These are phyloP conservation scores for Colletotrichum zoysiae DNA, from an alignment of 2,329 filamentous ascomycete species.

Conservation along the genomic window DNA sequence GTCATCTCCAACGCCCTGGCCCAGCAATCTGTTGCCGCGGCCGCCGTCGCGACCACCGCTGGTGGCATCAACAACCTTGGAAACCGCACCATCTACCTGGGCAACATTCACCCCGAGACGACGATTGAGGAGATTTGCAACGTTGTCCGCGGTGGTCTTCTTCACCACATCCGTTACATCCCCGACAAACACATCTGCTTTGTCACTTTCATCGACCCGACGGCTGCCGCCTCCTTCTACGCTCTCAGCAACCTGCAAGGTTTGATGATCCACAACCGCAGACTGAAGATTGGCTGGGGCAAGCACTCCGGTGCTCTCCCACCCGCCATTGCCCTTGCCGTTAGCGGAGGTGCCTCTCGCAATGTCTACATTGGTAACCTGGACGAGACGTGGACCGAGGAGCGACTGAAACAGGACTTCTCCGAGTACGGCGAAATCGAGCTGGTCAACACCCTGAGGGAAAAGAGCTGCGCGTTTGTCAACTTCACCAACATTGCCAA, in stretches of 20 bases:
- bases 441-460: slow-evolving; percentile 92
- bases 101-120: slow-evolving; percentile 98
- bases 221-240: slow-evolving; percentile 97
- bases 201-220: slow-evolving; percentile 98
- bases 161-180: slow-evolving; percentile 99
- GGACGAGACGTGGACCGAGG: slow-evolving; percentile 97
- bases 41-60: slow-evolving; percentile 94
- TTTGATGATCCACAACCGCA: slow-evolving; percentile 98
- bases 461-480: slow-evolving; percentile 99
- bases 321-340: slow-evolving; percentile 93
- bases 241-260: slow-evolving; percentile 97
- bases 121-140: slow-evolving; percentile 99
- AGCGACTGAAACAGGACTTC: slow-evolving; percentile 95
- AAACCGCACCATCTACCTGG: slow-evolving; percentile 96
- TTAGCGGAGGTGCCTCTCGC: slow-evolving; percentile 95
- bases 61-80: slow-evolving; percentile 97
- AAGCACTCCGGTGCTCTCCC: slow-evolving; percentile 98
- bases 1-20: slow-evolving; percentile 96
- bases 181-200: slow-evolving; percentile 99
- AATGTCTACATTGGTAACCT: slow-evolving; percentile 99
- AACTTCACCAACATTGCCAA: slow-evolving; percentile 99
- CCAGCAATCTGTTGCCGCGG: slow-evolving; percentile 96
- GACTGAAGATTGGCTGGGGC: slow-evolving; percentile 98
- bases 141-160: slow-evolving; percentile 91
- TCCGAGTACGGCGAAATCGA: slow-evolving; percentile 98